A percentile compares a stretch with the other conserved stretches of the same genome.
phyloP scores from a whole-genome alignment of 2,329 filamentous ascomycete species.

The Colletotrichum lentis region DNA sequence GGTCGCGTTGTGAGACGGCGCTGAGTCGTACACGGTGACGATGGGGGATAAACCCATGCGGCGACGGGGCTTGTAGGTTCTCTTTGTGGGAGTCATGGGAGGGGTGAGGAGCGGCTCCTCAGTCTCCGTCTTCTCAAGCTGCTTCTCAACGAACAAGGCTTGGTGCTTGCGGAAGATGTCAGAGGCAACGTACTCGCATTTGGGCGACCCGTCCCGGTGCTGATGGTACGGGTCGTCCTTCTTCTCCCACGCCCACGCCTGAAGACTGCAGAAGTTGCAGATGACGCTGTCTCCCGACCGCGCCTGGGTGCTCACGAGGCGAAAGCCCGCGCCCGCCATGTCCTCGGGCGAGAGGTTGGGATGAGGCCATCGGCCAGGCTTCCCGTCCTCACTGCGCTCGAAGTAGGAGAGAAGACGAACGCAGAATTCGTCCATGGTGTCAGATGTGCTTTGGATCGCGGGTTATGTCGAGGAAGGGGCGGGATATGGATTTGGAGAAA shows the following conservation, averaged over 20 bases:
- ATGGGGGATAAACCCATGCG: not conserved
- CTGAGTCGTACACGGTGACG: not conserved
- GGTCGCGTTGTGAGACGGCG: not conserved
- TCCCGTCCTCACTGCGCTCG: slow-evolving; percentile 1
- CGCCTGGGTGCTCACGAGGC: not conserved
- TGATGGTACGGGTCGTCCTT: slow-evolving; percentile 25
- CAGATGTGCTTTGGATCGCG: too few relatives aligned
- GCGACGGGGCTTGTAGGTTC: not conserved
- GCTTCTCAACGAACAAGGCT: not conserved
- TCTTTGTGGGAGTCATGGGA: slow-evolving; percentile 6
- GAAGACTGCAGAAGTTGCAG: slow-evolving; percentile 15
- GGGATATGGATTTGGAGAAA: too few relatives aligned
- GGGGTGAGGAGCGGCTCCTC: not conserved
- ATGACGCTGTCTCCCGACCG: not conserved
- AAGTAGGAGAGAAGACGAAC: slow-evolving; percentile 20
- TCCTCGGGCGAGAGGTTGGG: not conserved
- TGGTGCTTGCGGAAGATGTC: not conserved
- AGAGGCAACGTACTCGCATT: not conserved
- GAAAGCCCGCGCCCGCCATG: slow-evolving; percentile 25
- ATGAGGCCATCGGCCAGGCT: slow-evolving; percentile 17
- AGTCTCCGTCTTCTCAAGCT: too few relatives aligned
- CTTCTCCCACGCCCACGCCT: slow-evolving; percentile 21
- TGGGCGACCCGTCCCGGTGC: not conserved
- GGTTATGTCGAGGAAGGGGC: not conserved
- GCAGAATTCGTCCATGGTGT: slow-evolving; percentile 18